phyloP scores from a whole-genome alignment of 163 green algal genomes.

The Volvox carteri region DNA sequence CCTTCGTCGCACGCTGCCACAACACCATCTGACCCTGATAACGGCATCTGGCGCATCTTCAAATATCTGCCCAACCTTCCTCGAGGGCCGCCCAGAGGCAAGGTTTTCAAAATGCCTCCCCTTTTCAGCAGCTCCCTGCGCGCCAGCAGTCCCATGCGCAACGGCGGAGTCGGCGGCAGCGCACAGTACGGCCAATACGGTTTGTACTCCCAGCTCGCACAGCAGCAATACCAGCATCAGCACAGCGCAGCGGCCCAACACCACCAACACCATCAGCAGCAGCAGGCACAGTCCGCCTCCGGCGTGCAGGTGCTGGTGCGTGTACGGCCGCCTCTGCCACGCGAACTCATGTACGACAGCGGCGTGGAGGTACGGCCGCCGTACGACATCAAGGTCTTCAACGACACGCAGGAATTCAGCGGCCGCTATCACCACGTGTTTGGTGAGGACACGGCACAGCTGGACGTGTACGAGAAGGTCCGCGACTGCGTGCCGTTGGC shows the following conservation, averaged over 20 bases:
- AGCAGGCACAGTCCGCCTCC: background rate
- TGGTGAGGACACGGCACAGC: slow-evolving; percentile 59
- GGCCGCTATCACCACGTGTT: slow-evolving; percentile 65
- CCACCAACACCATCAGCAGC: slow-evolving; percentile 21
- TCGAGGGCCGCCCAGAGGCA: background rate
- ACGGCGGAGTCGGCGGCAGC: no score
- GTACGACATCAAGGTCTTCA: slow-evolving; percentile 52
- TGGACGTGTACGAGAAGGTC: slow-evolving; percentile 68
- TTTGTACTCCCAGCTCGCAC: background rate
- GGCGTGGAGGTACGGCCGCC: slow-evolving; percentile 64
- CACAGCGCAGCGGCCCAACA: background rate
- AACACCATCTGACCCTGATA: background rate
- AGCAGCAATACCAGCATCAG: background rate
- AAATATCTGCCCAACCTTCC: background rate
- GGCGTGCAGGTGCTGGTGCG: slow-evolving; percentile 68
- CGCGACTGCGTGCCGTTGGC: slow-evolving; percentile 64
- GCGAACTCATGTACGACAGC: slow-evolving; percentile 63
- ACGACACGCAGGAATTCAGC: slow-evolving; percentile 44
- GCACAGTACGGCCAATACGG: background rate
- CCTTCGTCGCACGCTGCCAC: background rate
- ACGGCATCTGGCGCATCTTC: background rate
- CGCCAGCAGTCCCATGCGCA: slow-evolving; percentile 5
- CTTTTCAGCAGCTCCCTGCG: slow-evolving; percentile 17
- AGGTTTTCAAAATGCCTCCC: background rate
- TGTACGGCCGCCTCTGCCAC: slow-evolving; percentile 65